Evolutionary conservation across 2,329 filamentous ascomycete species (phyloP), one percentile per base, ranked within the genome.

Genomic region (Colletotrichum somersetense): DNA sequence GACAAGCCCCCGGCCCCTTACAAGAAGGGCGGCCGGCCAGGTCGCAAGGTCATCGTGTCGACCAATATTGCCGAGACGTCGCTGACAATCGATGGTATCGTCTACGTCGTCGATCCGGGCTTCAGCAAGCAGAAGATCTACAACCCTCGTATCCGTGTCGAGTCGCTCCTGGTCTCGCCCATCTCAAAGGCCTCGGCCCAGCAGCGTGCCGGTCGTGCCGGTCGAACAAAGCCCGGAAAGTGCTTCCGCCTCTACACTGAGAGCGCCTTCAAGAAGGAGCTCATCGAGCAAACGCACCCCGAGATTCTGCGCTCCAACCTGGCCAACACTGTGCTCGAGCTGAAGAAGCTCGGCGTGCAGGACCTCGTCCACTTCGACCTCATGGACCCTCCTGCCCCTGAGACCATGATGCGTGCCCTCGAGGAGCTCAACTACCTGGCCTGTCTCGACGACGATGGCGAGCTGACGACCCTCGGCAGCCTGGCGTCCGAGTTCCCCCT

Each of bases 81-180:
- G 78, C 89, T 99, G 83, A 99, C 96, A 58, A 99, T 99, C 73
- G 96, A 99, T 79, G 96, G 96, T 80, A 99, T 99, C 75, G 96
- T 99, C 46, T 99, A 98, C 79, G 96, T 99, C 44, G 96, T 99
- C n/a, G 96, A 99, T 79, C 96, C 96, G 2, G 96, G 96, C 46
- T 99, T 99, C 86, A 97, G 95, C 85, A 99, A 99, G 85, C 96
- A 99, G 79, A 99, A 98, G 84, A 96, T 98, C 74, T 99, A 98
- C 87, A 98, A 99, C 82, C 96, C 96, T 30, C 91, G 96, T 73
- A 97, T 97, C 77, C 91, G 96, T 81, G 95, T 99, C 75, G 96
- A 99, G 83, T 98, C 96, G 1, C 88, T 99, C 10, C 87, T 99
- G n/a, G 96, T 99, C 6, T 98, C 96, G 3, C 95, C 96, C 30